A percentile compares a stretch with the other conserved stretches of the same genome.
Evolutionary conservation across 345 rosid species (phyloP).

Genomic region (Salix arbutifolia): DNA sequence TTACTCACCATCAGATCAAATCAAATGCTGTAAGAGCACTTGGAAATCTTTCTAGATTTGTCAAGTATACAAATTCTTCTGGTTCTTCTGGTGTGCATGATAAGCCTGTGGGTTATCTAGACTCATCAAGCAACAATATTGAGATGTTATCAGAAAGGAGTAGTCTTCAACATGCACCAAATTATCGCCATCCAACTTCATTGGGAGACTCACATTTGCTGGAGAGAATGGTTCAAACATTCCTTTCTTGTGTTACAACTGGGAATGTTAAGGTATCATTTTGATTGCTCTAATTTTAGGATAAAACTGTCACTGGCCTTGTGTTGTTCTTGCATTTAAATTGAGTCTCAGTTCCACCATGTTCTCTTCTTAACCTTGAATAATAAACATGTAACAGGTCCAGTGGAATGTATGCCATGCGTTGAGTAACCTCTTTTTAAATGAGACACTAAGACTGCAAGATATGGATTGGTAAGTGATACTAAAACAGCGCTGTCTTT

Average conservation of each 20-base stretch:
- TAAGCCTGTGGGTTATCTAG: slow-evolving; percentile 17
- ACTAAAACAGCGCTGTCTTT: not conserved
- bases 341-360: slow-evolving; percentile 5
- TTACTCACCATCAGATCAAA: slow-evolving; percentile 44
- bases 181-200: slow-evolving; percentile 26
- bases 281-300: not conserved
- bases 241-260: slow-evolving; percentile 90
- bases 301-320: not conserved
- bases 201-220: slow-evolving; percentile 40
- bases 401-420: slow-evolving; percentile 98
- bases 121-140: slow-evolving; percentile 13
- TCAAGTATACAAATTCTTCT: slow-evolving; percentile 31
- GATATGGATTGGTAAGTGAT: slow-evolving; percentile 77
- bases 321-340: not conserved
- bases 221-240: slow-evolving; percentile 78
- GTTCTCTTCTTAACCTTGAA: slow-evolving; percentile 9
- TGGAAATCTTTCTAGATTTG: slow-evolving; percentile 72
- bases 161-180: slow-evolving; percentile 10
- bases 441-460: slow-evolving; percentile 64
- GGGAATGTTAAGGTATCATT: slow-evolving; percentile 87
- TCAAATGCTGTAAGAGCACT: slow-evolving; percentile 92
- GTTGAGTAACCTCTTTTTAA: slow-evolving; percentile 74
- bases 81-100: slow-evolving; percentile 28
- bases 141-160: slow-evolving; percentile 16
- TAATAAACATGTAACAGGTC: slow-evolving; percentile 51